Base-by-base conservation (phyloP, 2,329 filamentous ascomycete genomes). In the Lecanosticta acicola region DNA sequence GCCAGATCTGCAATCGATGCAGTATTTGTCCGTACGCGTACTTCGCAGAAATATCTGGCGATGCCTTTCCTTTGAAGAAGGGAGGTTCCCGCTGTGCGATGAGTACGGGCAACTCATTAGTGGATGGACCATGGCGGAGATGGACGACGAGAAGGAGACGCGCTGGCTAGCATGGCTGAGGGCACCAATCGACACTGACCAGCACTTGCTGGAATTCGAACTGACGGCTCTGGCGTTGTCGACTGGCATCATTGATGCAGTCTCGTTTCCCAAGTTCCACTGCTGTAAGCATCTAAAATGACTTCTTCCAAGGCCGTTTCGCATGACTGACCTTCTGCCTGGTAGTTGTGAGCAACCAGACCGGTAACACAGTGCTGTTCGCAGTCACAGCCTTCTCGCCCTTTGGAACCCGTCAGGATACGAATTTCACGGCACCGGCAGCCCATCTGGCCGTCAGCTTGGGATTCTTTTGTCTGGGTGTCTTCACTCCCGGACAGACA, bases 301-400 rank as follows among this genome's bases (percentile, higher is more conserved):
- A 7, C n/a, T n/a, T n/a, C n/a, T n/a, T n/a, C n/a, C n/a, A 29
- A 29, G 24, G 24, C 5, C 24, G 24, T 11, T 7, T 29, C 5
- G 7, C 7, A 29, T 29, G 7, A 13, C 10, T 20, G 10, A 38
- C 18, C 24, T 38, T 8, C 35, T 29, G 16, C 17, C 16, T 26
- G 7, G 3, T 26, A 41, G 81, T 83, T 61, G 76, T 77, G 11
- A 81, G 78, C 21, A 83, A 83, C 61, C 79, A 83, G 58, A 83
- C 80, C 0, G 80, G 80, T 48, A 83, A 83, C 64, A 81, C 79
- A 2, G 73, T 83, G 39, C 76, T 83, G 55, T 69, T 82, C 7
- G 77, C 76, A 21, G 67, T 80, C 45, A 65, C 76, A 29, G 55
- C 75, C 21, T 73, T 29, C 62, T 18, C 26, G 4, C 36, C 46